These are phyloP conservation scores for Rhizopus sp. DNA, from an alignment of 371 early-diverging fungal genomes.

Conservation along the genomic window DNA sequence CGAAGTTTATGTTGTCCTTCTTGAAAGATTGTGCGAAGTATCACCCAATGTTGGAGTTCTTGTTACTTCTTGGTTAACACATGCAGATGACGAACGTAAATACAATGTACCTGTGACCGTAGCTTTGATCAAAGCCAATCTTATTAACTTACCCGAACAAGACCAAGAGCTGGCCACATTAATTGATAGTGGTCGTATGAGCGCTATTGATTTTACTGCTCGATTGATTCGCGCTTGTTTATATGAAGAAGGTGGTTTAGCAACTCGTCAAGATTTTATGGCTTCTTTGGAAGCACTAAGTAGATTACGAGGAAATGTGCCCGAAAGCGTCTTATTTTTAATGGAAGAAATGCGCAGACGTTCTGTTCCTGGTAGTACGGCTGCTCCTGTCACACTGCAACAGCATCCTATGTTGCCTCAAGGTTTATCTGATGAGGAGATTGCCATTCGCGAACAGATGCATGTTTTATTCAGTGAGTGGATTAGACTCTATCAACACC, in stretches of 20 bases:
- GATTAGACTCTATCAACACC: slow-evolving; percentile 85
- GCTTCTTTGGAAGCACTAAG: slow-evolving; percentile 71
- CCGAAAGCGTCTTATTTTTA: slow-evolving; percentile 60
- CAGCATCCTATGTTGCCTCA: neutral
- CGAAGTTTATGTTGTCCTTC: slow-evolving; percentile 79
- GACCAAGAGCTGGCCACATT: slow-evolving; percentile 86
- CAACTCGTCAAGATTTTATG: slow-evolving; percentile 72
- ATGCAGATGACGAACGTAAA: slow-evolving; percentile 93
- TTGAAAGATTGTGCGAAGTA: slow-evolving; percentile 80
- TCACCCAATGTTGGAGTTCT: slow-evolving; percentile 79
- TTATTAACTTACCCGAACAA: slow-evolving; percentile 78
- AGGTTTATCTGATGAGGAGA: slow-evolving; percentile 42
- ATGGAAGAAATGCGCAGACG: slow-evolving; percentile 37
- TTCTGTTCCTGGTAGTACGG: slow-evolving; percentile 6
- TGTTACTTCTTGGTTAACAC: slow-evolving; percentile 91
- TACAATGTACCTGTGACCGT: slow-evolving; percentile 82
- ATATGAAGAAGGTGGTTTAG: slow-evolving; percentile 60
- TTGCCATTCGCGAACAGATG: slow-evolving; percentile 67
- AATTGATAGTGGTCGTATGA: slow-evolving; percentile 73
- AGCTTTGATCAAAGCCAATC: slow-evolving; percentile 76
- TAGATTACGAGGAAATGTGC: slow-evolving; percentile 67
- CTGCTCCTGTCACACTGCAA: slow-evolving; percentile 14
- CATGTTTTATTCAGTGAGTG: slow-evolving; percentile 82
- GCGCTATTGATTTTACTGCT: slow-evolving; percentile 79
- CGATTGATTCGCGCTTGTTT: slow-evolving; percentile 74